phyloP scores from a whole-genome alignment of 257 asterid genomes.

The Cinchona pubescens region DNA sequence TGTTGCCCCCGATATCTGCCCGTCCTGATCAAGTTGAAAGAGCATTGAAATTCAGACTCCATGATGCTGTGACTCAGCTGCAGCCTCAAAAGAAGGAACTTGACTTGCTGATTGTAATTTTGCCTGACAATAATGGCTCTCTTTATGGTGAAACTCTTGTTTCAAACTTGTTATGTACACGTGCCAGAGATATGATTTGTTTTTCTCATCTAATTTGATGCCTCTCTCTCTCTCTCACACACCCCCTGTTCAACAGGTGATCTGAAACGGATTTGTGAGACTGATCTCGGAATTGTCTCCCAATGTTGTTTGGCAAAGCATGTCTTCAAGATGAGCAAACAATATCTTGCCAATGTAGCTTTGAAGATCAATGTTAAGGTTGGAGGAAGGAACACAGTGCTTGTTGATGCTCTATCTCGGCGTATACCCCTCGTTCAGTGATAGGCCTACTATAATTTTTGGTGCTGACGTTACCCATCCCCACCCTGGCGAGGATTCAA shows the following conservation, averaged over 20 bases:
- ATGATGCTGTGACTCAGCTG: slow-evolving; percentile 61
- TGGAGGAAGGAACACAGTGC: slow-evolving; percentile 93
- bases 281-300: slow-evolving; percentile 93
- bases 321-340: slow-evolving; percentile 71
- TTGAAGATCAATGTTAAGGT: slow-evolving; percentile 90
- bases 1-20: slow-evolving; percentile 58
- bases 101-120: slow-evolving; percentile 76
- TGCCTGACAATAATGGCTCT: slow-evolving; percentile 94
- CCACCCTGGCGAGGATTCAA: slow-evolving; percentile 98
- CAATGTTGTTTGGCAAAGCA: slow-evolving; percentile 96
- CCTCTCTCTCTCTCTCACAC: background rate
- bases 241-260: slow-evolving; percentile 49
- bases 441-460: slow-evolving; percentile 84
- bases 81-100: slow-evolving; percentile 66
- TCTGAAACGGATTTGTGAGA: slow-evolving; percentile 87
- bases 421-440: slow-evolving; percentile 94
- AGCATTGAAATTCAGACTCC: slow-evolving; percentile 65
- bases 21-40: slow-evolving; percentile 89
- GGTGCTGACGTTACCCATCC: slow-evolving; percentile 99
- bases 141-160: slow-evolving; percentile 61
- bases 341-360: slow-evolving; percentile 88
- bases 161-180: background rate
- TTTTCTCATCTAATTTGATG: background rate
- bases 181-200: background rate
- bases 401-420: slow-evolving; percentile 77